These are phyloP conservation scores for Colletotrichum plurivorum DNA, from an alignment of 2,329 filamentous ascomycete genomes.

Conservation along the genomic window DNA sequence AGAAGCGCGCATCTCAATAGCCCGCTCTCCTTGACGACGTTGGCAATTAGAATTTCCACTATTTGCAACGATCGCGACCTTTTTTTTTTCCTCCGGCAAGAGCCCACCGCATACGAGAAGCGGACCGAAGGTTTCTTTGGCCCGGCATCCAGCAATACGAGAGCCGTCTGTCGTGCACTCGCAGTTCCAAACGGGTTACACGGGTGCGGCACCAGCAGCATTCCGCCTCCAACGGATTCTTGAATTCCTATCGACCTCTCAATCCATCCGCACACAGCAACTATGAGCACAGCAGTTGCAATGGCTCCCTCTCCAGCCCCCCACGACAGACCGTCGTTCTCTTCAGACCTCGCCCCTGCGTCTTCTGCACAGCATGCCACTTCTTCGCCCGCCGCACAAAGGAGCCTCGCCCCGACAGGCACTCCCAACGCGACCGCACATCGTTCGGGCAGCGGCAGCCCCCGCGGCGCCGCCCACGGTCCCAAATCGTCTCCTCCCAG, in stretches of 20 bases:
- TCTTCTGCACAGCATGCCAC: conserved; percentile 45
- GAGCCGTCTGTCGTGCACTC: conserved; percentile 21
- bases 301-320: conserved; percentile 79
- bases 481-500: conserved; percentile 71
- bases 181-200: conserved; percentile 19
- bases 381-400: conserved; percentile 62
- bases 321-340: conserved; percentile 73
- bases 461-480: conserved; percentile 56
- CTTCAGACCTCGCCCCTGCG: conserved; percentile 62
- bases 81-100: neutral
- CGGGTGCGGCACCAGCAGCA: conserved; percentile 27
- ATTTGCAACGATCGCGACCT: neutral
- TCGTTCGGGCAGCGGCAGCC: conserved; percentile 69
- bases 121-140: neutral
- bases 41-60: conserved; percentile 22
- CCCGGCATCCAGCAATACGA: neutral
- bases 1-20: conserved; percentile 37
- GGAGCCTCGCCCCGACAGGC: conserved; percentile 55
- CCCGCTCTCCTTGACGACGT: conserved; percentile 25
- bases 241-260: conserved; percentile 4
- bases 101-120: conserved; percentile 13
- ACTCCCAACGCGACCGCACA: conserved; percentile 61
- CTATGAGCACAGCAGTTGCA: conserved; percentile 77
- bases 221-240: conserved; percentile 18
- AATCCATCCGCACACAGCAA: conserved; percentile 45